Conservation (phyloP, 768 basidiomycete species). For the Rickenella mellea region DNA sequence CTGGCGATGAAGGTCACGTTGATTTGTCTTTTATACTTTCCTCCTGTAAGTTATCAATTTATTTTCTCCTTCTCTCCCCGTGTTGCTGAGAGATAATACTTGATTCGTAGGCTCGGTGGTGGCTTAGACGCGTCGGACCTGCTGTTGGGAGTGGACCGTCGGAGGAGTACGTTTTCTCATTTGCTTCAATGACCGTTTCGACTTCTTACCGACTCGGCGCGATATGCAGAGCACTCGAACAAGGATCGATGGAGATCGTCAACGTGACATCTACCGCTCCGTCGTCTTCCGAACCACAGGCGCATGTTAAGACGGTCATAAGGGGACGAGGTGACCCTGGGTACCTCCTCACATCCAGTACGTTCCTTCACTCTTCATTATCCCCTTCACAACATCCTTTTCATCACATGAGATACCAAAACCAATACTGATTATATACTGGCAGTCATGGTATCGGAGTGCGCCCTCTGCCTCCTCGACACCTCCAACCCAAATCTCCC, state of each 20-base stretch:
- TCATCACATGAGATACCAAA: constrained; percentile 2
- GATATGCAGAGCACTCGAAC: constrained; percentile 38
- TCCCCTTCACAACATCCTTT: constrained; percentile 8
- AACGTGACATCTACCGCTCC: constrained; percentile 63
- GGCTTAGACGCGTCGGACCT: constrained; percentile 41
- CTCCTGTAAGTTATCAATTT: no score
- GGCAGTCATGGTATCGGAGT: constrained; percentile 69
- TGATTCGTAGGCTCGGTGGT: constrained; percentile 46
- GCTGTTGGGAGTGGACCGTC: constrained; percentile 54
- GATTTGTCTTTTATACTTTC: background rate
- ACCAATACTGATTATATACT: constrained; percentile 1
- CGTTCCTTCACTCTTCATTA: constrained; percentile 10
- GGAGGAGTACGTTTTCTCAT: constrained; percentile 45
- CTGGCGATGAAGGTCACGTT: background rate
- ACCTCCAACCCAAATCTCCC: constrained; percentile 42
- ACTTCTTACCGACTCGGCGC: background rate
- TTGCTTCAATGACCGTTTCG: background rate
- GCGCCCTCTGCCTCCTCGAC: constrained; percentile 61
- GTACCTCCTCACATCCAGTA: constrained; percentile 49
- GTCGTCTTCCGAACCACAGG: constrained; percentile 25
- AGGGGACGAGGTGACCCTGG: constrained; percentile 71
- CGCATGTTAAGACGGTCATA: constrained; percentile 52
- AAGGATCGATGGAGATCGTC: constrained; percentile 50
- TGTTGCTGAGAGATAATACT: no score
- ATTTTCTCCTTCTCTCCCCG: no score